Evolutionary conservation across 2,329 filamentous ascomycete species (phyloP), one percentile per base, ranked within the genome.

Genomic region (Penicillium hesseltinei): DNA sequence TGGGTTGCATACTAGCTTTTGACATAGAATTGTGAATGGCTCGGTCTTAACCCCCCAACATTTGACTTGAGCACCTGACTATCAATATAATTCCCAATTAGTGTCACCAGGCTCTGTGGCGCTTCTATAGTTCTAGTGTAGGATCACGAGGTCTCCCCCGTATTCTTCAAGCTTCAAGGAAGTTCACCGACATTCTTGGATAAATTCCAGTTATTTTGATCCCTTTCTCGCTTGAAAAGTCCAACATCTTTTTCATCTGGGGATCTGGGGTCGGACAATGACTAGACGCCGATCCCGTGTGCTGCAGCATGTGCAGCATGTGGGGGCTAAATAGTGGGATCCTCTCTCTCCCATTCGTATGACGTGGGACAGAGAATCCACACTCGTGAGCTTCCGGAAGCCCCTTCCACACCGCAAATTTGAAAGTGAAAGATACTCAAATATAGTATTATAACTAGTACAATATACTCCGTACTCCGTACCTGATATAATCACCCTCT

Each of bases 51-150:
- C 33, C 36, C 23, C 23, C 48, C 25, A 11, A 11, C 8, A 29
- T 38, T 23, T 10, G 21, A 48, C 3, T 45, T 51, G 54, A 40
- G 19, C 48, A 52, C 35, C 47, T 56, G 54, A 56, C 54, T 38
- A 17, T 42, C n/a, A 19, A 50, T 43, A 35, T 42, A n/a, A 15
- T 21, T 46, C 13, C 17, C 38, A 36, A 43, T 21, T 27, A 43
- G 38, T 48, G 53, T 31, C 31, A 55, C 36, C 17, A n/a, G 43
- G 23, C 15, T 21, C 25, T 44, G 53, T 55, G 53, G 46, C 53
- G 46, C 27, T 48, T 23, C 38, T 49, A 27, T 40, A 33, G 35
- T 39, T 29, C 9, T 27, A 15, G 10, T 4, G 21, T 21, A 47
- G 27, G 35, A 27, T 56, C 54, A 53, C 29, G 42, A 17, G 54